Evolutionary conservation across 2,329 filamentous ascomycete species (phyloP).

Genomic region (Phialophora tarda): DNA sequence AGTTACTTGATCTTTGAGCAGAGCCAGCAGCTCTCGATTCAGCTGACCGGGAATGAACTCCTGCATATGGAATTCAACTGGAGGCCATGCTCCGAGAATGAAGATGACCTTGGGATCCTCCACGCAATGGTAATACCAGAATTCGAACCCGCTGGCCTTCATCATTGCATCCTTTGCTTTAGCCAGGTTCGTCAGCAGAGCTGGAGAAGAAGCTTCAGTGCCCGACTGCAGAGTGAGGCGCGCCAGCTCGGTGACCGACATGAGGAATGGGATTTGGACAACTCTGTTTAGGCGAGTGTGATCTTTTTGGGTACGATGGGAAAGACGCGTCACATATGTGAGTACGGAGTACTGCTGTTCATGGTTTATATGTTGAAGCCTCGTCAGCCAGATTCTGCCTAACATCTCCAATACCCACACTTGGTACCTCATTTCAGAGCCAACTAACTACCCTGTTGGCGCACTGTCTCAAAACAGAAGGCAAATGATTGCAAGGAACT

Average conservation of each 20-base stretch:
- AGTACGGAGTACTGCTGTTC: background rate
- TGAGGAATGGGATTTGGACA: slow-evolving; percentile 29
- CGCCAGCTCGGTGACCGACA: slow-evolving; percentile 55
- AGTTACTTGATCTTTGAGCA: slow-evolving; percentile 47
- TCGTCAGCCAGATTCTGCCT: slow-evolving; percentile 19
- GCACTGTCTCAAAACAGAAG: background rate
- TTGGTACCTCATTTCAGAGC: background rate
- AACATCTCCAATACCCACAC: background rate
- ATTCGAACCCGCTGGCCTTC: slow-evolving; percentile 45
- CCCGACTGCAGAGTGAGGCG: slow-evolving; percentile 47
- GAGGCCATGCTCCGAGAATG: slow-evolving; percentile 55
- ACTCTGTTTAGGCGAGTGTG: background rate
- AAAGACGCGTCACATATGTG: background rate
- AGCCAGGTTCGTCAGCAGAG: slow-evolving; percentile 44
- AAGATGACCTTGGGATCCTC: slow-evolving; percentile 53
- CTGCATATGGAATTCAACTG: slow-evolving; percentile 49
- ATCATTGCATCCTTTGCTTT: slow-evolving; percentile 49
- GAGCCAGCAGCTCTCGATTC: slow-evolving; percentile 50
- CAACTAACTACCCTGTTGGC: background rate
- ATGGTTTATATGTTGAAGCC: slow-evolving; percentile 5
- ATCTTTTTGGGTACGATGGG: background rate
- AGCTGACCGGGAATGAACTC: slow-evolving; percentile 51
- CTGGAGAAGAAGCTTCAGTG: slow-evolving; percentile 35
- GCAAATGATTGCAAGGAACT: background rate
- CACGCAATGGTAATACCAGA: slow-evolving; percentile 51